phyloP scores from a whole-genome alignment of 208 protist species.

The Crithidia acanthocephali region DNA sequence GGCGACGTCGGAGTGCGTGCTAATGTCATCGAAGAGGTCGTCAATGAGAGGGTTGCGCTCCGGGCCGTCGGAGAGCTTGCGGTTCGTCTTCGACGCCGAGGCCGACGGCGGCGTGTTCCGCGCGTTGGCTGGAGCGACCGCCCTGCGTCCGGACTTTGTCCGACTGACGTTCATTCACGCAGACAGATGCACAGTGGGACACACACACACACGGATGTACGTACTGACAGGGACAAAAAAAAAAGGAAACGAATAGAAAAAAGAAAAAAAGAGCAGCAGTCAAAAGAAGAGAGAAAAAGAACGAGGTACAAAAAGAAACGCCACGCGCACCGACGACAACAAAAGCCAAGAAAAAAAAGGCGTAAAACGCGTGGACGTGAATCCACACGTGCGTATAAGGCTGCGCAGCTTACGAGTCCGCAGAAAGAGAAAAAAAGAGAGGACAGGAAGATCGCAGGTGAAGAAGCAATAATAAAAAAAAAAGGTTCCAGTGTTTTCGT shows the following conservation, averaged over 20 bases:
- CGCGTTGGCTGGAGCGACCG: constrained; percentile 4
- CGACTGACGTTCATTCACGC: constrained; percentile 15
- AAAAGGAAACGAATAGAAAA: constrained; percentile 3
- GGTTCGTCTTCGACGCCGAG: not conserved
- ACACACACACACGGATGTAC: not conserved
- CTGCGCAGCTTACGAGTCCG: not conserved
- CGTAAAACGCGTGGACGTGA: not conserved
- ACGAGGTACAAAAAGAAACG: not conserved
- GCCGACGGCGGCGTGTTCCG: not conserved
- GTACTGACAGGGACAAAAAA: not conserved
- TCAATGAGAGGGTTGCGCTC: constrained; percentile 49
- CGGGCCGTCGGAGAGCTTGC: not conserved
- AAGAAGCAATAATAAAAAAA: constrained; percentile 15
- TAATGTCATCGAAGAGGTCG: constrained; percentile 40
- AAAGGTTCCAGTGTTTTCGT: not conserved
- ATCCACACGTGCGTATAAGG: not conserved
- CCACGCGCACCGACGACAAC: not conserved
- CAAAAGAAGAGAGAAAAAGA: not conserved
- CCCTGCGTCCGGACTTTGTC: constrained; percentile 7
- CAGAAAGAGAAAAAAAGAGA: constrained; percentile 2
- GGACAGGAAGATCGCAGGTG: no score
- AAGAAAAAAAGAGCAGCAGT: not conserved
- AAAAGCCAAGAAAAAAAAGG: not conserved
- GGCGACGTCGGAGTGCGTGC: not conserved
- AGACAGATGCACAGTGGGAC: not conserved